Evolutionary conservation across 1,139 yeast genomes (phyloP), one percentile per base, ranked within the genome.

Genomic region (Magnusiomyces sp.): DNA sequence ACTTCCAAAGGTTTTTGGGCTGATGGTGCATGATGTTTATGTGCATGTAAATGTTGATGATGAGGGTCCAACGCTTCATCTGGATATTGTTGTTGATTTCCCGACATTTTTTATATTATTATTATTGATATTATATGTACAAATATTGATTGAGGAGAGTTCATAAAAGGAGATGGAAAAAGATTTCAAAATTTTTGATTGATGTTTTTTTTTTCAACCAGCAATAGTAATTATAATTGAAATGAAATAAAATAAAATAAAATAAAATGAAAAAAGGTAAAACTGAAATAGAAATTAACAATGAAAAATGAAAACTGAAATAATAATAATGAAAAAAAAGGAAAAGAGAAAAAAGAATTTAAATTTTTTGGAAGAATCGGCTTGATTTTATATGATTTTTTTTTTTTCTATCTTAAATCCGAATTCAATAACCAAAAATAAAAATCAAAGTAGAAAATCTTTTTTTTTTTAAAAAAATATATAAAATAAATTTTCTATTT

Each of bases 1-100:
- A 58, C 51, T 34, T 53, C 58, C 20, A 59, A 60, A 11, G 52
- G 50, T 45, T 58, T 61, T 19, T 59, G 64, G 17, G 60, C 59
- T 29, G 50, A 44, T 4, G 43, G 48, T 5, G 56, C 52, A 46
- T 64, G 68, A 27, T 60, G 61, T 2, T 55, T 45, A 46, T 62
- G 65, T 23, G 56, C 56, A 40, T 63, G 65, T 19, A 47, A 34
- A 49, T 63, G 67, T 55, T 65, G 69, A 33, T 44, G 45, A 14
- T 32, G 38, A 7, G 45, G 50, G 5, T 50, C 53, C 33, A 47
- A 31, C 14, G 50, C 53, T 27, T 47, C 47, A 40, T 50, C 50
- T 7, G 7, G 5, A 23, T 23, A 19, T 13, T 19, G 42, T 13
- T 40, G 31, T 23, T 29, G 32, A 11, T 40, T 16, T 31, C 13